Percentiles rank a stretch among this genome's conserved stretches.
Evolutionary conservation across 495 filamentous ascomycete species (phyloP).

Genomic region (Sabuloglossum arenarium): DNA sequence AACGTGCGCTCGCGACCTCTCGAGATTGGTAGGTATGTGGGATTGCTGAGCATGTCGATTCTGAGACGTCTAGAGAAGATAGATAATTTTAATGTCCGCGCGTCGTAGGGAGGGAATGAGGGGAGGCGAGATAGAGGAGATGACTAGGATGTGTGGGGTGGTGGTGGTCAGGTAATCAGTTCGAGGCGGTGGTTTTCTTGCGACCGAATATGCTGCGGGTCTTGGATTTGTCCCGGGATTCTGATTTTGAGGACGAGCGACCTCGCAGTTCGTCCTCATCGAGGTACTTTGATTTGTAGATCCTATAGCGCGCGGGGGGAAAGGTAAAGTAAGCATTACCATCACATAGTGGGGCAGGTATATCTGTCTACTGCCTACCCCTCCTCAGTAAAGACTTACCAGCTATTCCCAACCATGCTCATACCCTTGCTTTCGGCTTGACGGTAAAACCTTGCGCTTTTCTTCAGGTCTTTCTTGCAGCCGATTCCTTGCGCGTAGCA

Average conservation of each 20-base stretch:
- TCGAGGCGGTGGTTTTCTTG: slow-evolving; percentile 18
- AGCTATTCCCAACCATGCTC: slow-evolving; percentile 95
- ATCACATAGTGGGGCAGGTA: neutral
- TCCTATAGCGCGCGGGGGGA: no score
- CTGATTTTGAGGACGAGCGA: slow-evolving; percentile 17
- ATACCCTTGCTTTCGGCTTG: slow-evolving; percentile 81
- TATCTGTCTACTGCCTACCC: neutral
- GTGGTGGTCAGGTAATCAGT: neutral
- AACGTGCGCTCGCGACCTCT: neutral
- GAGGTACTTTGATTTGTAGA: slow-evolving; percentile 80
- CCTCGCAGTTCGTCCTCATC: slow-evolving; percentile 28
- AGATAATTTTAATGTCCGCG: no score
- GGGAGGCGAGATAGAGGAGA: neutral
- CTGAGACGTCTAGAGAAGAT: no score
- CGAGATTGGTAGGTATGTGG: neutral
- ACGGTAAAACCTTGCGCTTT: slow-evolving; percentile 78
- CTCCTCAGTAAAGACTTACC: slow-evolving; percentile 45
- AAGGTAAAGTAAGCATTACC: neutral
- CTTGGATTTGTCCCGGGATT: slow-evolving; percentile 36
- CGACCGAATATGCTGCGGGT: slow-evolving; percentile 46
- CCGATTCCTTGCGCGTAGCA: slow-evolving; percentile 72
- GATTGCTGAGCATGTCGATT: neutral
- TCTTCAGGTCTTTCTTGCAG: slow-evolving; percentile 89
- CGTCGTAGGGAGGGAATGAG: no score
- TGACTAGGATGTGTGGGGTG: neutral